Conservation (phyloP, 257 asterid genomes). For the Capsicum baccatum region DNA sequence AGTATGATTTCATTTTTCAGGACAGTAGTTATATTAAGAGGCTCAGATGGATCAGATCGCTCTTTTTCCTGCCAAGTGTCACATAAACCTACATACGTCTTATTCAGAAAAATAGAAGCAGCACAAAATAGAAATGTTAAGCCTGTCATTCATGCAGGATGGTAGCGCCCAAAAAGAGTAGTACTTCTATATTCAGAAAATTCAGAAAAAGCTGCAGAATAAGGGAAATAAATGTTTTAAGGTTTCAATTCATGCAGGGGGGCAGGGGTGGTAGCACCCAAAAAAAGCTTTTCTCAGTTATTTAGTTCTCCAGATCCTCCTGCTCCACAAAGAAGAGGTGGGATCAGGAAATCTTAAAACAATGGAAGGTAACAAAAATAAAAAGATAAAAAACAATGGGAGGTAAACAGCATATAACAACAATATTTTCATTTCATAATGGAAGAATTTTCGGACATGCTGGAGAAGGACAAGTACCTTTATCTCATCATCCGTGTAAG, state of each 20-base stretch:
- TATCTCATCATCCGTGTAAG: constrained; percentile 83
- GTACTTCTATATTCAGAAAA: neutral
- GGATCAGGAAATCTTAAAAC: neutral
- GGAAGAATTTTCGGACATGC: neutral
- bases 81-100: neutral
- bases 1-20: neutral
- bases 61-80: neutral
- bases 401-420: neutral
- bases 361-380: neutral
- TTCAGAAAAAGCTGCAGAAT: neutral
- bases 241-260: neutral
- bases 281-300: neutral
- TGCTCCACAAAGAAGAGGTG: constrained; percentile 6
- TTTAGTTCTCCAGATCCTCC: neutral
- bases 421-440: neutral
- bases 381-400: neutral
- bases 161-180: neutral
- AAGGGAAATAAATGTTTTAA: neutral
- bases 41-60: neutral
- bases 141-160: neutral
- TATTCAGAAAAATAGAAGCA: neutral
- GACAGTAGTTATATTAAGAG: neutral
- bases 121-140: neutral
- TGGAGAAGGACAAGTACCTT: constrained; percentile 58
- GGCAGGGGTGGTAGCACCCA: neutral